Percentiles rank a stretch among this genome's conserved stretches.
Evolutionary conservation across 306 rosid genomes (phyloP).

Genomic region (Cucurbita moschata): DNA sequence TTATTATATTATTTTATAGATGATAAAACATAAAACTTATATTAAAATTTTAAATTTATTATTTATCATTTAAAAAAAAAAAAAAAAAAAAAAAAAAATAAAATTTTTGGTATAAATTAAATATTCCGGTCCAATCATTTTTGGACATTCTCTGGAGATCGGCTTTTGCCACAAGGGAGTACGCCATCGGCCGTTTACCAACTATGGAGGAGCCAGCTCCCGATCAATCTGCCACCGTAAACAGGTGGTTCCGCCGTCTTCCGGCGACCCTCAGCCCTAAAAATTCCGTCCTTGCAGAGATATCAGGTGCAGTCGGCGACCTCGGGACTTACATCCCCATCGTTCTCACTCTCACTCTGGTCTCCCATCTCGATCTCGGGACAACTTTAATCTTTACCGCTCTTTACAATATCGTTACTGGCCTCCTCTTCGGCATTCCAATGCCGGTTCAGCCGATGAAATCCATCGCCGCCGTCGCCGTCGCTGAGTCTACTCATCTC

Average conservation of each 20-base stretch:
- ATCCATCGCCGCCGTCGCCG: constrained; percentile 80
- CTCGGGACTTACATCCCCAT: constrained; percentile 76
- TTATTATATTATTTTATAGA: too few relatives aligned
- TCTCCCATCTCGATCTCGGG: constrained; percentile 45
- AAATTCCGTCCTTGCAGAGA: constrained; percentile 32
- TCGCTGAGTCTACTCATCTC: constrained; percentile 51
- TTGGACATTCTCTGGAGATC: neutral
- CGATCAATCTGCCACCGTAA: neutral
- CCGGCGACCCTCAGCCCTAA: constrained; percentile 35
- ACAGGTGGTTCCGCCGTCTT: constrained; percentile 16
- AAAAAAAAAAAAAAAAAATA: too few relatives aligned
- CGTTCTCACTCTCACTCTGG: constrained; percentile 44
- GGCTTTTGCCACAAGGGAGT: neutral
- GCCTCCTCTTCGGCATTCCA: constrained; percentile 65
- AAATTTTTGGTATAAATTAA: too few relatives aligned
- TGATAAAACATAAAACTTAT: too few relatives aligned
- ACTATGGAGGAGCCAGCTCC: neutral
- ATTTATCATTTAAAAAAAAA: too few relatives aligned
- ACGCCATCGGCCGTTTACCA: neutral
- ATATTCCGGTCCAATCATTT: neutral
- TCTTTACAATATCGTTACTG: constrained; percentile 64
- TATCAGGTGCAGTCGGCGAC: constrained; percentile 80
- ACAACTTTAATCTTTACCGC: constrained; percentile 61
- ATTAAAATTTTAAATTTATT: too few relatives aligned
- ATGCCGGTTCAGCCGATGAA: constrained; percentile 97